Conservation (phyloP, 768 basidiomycete genomes). For the Boletales sp. region DNA sequence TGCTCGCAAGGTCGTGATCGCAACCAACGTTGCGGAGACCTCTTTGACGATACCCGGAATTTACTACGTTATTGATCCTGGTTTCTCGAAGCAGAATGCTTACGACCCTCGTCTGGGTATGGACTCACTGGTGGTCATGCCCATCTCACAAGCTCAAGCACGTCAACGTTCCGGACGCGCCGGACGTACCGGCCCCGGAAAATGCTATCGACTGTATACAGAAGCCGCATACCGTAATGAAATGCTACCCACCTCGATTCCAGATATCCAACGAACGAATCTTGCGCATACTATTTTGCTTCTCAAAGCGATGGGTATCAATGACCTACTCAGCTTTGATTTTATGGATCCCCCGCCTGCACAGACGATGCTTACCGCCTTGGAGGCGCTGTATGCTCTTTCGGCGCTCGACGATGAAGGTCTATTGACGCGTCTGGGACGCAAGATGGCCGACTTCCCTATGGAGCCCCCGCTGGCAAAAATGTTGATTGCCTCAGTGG, state of each 20-base stretch:
- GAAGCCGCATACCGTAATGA: slow-evolving; percentile 98
- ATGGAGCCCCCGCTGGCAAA: slow-evolving; percentile 96
- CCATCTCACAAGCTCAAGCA: slow-evolving; percentile 98
- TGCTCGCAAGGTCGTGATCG: slow-evolving; percentile 97
- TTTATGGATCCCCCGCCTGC: slow-evolving; percentile 99
- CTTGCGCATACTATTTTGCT: slow-evolving; percentile 89
- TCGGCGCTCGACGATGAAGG: slow-evolving; percentile 98
- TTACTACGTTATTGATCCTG: slow-evolving; percentile 98
- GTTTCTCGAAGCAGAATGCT: slow-evolving; percentile 98
- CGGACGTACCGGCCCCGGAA: slow-evolving; percentile 96
- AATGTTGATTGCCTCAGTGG: slow-evolving; percentile 97
- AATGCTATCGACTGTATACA: slow-evolving; percentile 96
- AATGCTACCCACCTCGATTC: slow-evolving; percentile 96
- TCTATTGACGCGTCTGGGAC: slow-evolving; percentile 85
- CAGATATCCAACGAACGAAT: slow-evolving; percentile 96
- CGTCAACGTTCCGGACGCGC: slow-evolving; percentile 94
- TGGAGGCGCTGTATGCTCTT: slow-evolving; percentile 91
- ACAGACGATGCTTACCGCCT: slow-evolving; percentile 92
- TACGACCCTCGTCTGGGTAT: slow-evolving; percentile 97
- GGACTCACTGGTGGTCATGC: slow-evolving; percentile 98
- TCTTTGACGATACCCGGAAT: slow-evolving; percentile 98
- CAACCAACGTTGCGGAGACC: slow-evolving; percentile 99
- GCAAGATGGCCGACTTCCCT: slow-evolving; percentile 99
- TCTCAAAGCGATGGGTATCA: slow-evolving; percentile 98
- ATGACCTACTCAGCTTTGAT: slow-evolving; percentile 95